Percentiles rank a stretch among this genome's conserved stretches.
phyloP scores from a whole-genome alignment of 352 stramenopile genomes.

The Salisapilia sapeloensis region DNA sequence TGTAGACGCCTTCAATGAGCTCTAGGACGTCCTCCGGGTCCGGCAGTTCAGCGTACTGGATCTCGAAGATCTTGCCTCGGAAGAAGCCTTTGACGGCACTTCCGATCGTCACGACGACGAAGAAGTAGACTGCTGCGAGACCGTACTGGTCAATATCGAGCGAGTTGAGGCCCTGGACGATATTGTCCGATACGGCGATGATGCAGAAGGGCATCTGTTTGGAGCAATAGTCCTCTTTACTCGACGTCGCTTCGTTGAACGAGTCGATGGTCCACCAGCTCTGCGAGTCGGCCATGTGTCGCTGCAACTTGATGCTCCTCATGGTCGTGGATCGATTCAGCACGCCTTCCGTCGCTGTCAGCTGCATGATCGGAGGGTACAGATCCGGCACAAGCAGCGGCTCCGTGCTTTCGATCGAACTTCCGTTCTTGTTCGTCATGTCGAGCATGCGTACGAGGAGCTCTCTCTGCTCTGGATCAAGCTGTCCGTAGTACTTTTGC shows the following conservation, averaged over 20 bases:
- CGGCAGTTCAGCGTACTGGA: conserved; percentile 69
- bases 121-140: conserved; percentile 74
- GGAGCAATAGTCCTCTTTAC: conserved; percentile 23
- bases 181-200: conserved; percentile 73
- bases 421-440: conserved; percentile 6
- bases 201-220: conserved; percentile 44
- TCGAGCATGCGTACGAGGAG: conserved; percentile 63
- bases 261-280: conserved; percentile 60
- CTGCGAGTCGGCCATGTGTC: conserved; percentile 25
- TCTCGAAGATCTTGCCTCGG: conserved; percentile 55
- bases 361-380: conserved; percentile 46
- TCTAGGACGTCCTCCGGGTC: conserved; percentile 73
- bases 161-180: conserved; percentile 61
- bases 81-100: conserved; percentile 71
- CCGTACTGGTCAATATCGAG: conserved; percentile 74
- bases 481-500: conserved; percentile 18
- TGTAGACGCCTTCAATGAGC: conserved; percentile 80
- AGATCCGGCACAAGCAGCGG: conserved; percentile 20
- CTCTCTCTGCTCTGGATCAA: conserved; percentile 43
- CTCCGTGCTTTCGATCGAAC: conserved; percentile 6
- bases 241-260: conserved; percentile 5
- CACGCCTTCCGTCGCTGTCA: conserved; percentile 47
- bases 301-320: conserved; percentile 33
- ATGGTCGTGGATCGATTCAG: conserved; percentile 29
- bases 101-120: conserved; percentile 79